Percentiles rank a stretch among this genome's conserved stretches.
phyloP scores from a whole-genome alignment of 2,329 filamentous ascomycete species.

The Aspergillus novofumigatus region DNA sequence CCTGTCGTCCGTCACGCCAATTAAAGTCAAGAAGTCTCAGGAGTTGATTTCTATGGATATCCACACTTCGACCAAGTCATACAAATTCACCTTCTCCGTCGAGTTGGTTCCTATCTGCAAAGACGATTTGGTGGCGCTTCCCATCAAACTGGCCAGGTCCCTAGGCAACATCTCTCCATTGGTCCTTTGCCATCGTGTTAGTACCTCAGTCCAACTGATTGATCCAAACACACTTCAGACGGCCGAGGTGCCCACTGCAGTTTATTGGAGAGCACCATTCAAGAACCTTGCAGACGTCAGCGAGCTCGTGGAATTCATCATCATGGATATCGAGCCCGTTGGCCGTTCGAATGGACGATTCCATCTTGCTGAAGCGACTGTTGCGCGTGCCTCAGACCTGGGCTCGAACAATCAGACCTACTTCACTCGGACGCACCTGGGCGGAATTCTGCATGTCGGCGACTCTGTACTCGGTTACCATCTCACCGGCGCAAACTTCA shows the following conservation, averaged over 20 bases:
- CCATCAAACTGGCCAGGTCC: conserved; percentile 80
- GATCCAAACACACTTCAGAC: conserved; percentile 90
- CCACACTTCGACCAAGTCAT: conserved; percentile 84
- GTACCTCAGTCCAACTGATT: conserved; percentile 82
- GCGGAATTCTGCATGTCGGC: conserved; percentile 76
- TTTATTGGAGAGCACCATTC: conserved; percentile 93
- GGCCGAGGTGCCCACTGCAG: conserved; percentile 72
- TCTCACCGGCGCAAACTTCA: conserved; percentile 84
- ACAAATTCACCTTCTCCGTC: conserved; percentile 89
- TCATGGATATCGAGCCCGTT: conserved; percentile 87
- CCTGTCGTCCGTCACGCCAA: conserved; percentile 73
- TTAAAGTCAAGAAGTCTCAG: conserved; percentile 77
- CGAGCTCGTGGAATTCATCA: conserved; percentile 84
- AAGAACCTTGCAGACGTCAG: conserved; percentile 74
- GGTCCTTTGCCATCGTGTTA: conserved; percentile 79
- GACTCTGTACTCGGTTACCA: conserved; percentile 96
- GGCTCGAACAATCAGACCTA: conserved; percentile 83
- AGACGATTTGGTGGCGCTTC: conserved; percentile 91
- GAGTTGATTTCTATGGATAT: conserved; percentile 91
- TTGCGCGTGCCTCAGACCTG: conserved; percentile 81
- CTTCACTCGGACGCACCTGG: conserved; percentile 86
- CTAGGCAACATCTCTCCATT: conserved; percentile 86
- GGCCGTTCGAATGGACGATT: conserved; percentile 74
- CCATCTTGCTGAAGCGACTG: conserved; percentile 79
- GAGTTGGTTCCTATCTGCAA: conserved; percentile 95